Evolutionary conservation across 83 land plant genomes (phyloP).

Genomic region (Isoetes engelmannii): DNA sequence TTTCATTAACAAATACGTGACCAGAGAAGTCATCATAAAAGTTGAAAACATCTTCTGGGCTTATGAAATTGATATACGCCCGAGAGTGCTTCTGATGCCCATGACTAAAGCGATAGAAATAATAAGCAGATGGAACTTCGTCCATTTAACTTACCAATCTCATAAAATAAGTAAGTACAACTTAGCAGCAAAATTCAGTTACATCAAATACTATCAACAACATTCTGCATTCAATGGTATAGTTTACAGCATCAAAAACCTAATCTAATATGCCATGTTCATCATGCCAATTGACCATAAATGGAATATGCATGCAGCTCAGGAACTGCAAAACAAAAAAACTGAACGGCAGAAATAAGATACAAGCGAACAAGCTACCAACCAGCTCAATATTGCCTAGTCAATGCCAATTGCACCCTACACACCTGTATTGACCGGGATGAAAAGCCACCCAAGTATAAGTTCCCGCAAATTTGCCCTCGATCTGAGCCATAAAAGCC

Average conservation of each 20-base stretch:
- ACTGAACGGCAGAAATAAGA: not conserved
- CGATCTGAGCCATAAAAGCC: constrained; percentile 53
- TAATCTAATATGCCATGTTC: no score
- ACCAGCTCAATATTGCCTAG: not conserved
- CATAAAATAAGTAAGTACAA: no score
- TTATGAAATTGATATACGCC: constrained; percentile 65
- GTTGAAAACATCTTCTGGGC: constrained; percentile 64
- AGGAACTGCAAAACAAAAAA: not conserved
- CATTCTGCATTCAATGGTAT: no score
- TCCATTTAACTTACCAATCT: no score
- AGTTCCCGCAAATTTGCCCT: constrained; percentile 41
- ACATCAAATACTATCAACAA: no score
- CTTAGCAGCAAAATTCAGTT: no score
- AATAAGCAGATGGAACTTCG: no score
- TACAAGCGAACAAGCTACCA: not conserved
- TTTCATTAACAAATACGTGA: constrained; percentile 79
- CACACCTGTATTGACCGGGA: constrained; percentile 61
- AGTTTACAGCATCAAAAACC: no score
- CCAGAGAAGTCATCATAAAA: constrained; percentile 77
- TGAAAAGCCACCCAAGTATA: constrained; percentile 50
- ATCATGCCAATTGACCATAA: not conserved
- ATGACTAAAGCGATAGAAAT: no score
- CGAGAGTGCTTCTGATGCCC: constrained; percentile 45
- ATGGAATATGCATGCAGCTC: constrained; percentile 6
- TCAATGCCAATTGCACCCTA: not conserved